Percentiles rank a stretch among this genome's conserved stretches.
Evolutionary conservation across 2,329 filamentous ascomycete species (phyloP).

Genomic region (Colletotrichum chlorophyti): DNA sequence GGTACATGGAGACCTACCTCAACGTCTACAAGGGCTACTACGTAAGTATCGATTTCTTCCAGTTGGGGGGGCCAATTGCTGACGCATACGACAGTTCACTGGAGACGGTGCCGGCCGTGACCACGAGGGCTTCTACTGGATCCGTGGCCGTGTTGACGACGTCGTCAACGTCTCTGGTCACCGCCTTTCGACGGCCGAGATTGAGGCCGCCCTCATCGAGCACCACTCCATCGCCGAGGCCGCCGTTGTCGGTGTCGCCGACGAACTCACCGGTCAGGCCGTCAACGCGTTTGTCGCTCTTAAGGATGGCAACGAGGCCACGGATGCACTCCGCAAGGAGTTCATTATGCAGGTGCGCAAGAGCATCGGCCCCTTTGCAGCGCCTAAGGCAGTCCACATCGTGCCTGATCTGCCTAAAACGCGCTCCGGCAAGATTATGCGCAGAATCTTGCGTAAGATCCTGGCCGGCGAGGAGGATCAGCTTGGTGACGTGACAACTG

Average conservation of each 20-base stretch:
- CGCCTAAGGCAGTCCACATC: slow-evolving; percentile 90
- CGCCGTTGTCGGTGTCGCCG: slow-evolving; percentile 89
- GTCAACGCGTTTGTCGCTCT: slow-evolving; percentile 96
- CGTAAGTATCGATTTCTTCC: slow-evolving; percentile 61
- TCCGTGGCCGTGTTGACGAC: slow-evolving; percentile 96
- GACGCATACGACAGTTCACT: slow-evolving; percentile 67
- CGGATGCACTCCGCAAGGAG: slow-evolving; percentile 88
- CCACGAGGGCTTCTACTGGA: slow-evolving; percentile 99
- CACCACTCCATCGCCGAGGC: slow-evolving; percentile 90
- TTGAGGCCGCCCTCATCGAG: slow-evolving; percentile 95
- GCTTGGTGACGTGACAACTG: slow-evolving; percentile 89
- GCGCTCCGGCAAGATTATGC: slow-evolving; percentile 98
- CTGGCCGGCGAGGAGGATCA: slow-evolving; percentile 96
- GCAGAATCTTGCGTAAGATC: slow-evolving; percentile 95
- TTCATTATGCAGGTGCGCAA: slow-evolving; percentile 93
- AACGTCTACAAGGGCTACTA: slow-evolving; percentile 99
- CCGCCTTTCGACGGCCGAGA: slow-evolving; percentile 94
- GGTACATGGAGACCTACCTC: slow-evolving; percentile 98
- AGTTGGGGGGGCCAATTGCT: background rate
- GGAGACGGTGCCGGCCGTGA: slow-evolving; percentile 95
- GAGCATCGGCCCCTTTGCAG: slow-evolving; percentile 96
- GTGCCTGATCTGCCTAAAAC: slow-evolving; percentile 97
- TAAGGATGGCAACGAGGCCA: slow-evolving; percentile 81
- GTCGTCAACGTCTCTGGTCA: slow-evolving; percentile 98
- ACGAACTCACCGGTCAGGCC: slow-evolving; percentile 95